Percentiles rank a stretch among this genome's conserved stretches.
Conservation (phyloP, 2,329 filamentous ascomycete genomes). For the Monosporascus sp. region DNA sequence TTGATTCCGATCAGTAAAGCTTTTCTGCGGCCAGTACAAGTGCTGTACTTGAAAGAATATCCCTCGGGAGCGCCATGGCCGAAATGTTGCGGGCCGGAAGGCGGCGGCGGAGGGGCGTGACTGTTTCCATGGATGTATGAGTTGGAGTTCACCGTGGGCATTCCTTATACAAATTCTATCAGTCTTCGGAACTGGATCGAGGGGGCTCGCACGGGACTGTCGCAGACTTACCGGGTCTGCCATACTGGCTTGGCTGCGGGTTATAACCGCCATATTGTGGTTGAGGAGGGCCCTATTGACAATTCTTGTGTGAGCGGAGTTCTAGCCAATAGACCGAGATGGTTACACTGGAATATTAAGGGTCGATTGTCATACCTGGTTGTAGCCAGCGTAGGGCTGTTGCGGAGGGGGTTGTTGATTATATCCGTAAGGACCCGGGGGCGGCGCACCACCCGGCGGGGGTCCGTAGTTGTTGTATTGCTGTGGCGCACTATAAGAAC, state of each 20-base stretch:
- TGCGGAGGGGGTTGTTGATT: conserved; percentile 41
- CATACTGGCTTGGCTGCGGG: conserved; percentile 38
- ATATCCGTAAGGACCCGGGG: conserved; percentile 38
- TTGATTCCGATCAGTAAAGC: conserved; percentile 92
- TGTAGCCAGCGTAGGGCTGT: conserved; percentile 38
- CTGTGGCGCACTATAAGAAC: conserved; percentile 32
- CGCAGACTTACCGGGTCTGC: conserved; percentile 39
- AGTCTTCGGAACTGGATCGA: not conserved
- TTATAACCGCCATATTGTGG: conserved; percentile 36
- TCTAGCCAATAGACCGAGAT: not conserved
- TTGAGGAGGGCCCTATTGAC: conserved; percentile 33
- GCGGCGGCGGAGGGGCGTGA: conserved; percentile 59
- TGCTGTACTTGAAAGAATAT: conserved; percentile 87
- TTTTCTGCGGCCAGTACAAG: conserved; percentile 83
- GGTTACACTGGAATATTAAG: conserved; percentile 4
- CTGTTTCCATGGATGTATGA: conserved; percentile 52
- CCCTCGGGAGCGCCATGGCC: conserved; percentile 72
- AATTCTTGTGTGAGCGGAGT: conserved; percentile 13
- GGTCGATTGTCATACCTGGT: conserved; percentile 25
- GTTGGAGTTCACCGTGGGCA: conserved; percentile 42
- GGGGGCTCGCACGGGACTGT: not conserved
- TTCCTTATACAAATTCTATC: conserved; percentile 18
- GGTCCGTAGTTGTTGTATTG: conserved; percentile 45
- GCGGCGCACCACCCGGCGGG: conserved; percentile 22
- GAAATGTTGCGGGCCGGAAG: conserved; percentile 63